A percentile compares a stretch with the other conserved stretches of the same genome.
phyloP scores from a whole-genome alignment of 2,329 filamentous ascomycete genomes.

The Colletotrichum eleusines region DNA sequence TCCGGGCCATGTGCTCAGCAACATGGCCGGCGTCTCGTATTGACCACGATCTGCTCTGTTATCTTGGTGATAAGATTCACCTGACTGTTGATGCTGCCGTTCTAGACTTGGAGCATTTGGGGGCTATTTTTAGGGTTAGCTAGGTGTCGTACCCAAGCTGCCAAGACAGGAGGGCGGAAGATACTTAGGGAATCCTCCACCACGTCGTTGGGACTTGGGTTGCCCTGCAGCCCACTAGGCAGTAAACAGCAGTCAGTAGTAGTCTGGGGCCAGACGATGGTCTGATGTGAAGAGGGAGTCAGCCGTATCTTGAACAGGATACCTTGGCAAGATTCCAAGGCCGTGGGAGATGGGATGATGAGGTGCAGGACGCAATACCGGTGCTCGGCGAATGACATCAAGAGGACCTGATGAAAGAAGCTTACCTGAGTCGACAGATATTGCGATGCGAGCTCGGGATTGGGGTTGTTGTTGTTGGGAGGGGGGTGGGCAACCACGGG shows the following conservation, averaged over 20 bases:
- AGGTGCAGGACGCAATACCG: conserved; percentile 18
- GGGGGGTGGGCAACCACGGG: no score
- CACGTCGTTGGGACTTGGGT: background rate
- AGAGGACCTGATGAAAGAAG: background rate
- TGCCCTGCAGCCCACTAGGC: conserved; percentile 1
- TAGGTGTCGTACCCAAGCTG: no score
- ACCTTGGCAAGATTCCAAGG: conserved; percentile 25
- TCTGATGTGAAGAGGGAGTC: conserved; percentile 31
- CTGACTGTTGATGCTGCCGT: background rate
- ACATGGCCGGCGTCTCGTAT: conserved; percentile 7
- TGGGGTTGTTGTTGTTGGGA: conserved; percentile 22
- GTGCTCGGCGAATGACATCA: conserved; percentile 15
- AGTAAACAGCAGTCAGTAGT: background rate
- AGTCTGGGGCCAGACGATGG: conserved; percentile 14
- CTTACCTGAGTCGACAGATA: background rate
- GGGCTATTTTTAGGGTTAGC: conserved; percentile 38
- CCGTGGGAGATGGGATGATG: conserved; percentile 35
- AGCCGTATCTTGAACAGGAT: conserved; percentile 12
- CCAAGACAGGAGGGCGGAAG: no score
- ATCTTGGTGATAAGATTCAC: background rate
- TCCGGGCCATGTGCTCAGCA: conserved; percentile 3
- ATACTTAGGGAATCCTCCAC: conserved; percentile 2
- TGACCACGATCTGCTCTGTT: background rate
- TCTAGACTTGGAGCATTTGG: background rate
- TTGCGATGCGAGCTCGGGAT: conserved; percentile 27